These are phyloP conservation scores for Excoecaria agallocha DNA, from an alignment of 345 rosid genomes.

Conservation along the genomic window DNA sequence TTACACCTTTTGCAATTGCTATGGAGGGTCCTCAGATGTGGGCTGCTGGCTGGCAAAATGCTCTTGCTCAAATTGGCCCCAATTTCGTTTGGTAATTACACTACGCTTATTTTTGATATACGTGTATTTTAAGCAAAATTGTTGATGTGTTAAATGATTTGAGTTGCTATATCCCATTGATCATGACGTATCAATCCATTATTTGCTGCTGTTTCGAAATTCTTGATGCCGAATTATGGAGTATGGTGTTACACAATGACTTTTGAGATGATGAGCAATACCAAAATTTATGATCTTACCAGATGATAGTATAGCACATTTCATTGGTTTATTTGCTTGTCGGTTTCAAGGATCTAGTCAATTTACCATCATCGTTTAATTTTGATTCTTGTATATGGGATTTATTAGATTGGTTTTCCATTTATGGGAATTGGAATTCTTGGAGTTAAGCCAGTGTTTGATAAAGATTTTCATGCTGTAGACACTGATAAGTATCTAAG, in stretches of 20 bases:
- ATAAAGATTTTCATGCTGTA: neutral
- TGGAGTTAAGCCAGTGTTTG: neutral
- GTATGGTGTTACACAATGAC: neutral
- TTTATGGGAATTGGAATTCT: neutral
- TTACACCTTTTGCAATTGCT: slow-evolving; percentile 90
- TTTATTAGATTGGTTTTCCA: neutral
- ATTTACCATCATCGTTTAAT: too few species aligned
- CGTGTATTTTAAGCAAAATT: too few species aligned
- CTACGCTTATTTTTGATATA: neutral
- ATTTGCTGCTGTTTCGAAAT: neutral
- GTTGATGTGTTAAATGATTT: neutral
- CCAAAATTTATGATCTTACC: too few species aligned
- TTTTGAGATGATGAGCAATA: neutral
- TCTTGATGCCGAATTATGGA: too few species aligned
- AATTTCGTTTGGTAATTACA: slow-evolving; percentile 70
- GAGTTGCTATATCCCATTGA: neutral
- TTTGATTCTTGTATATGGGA: too few species aligned
- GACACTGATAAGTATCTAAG: neutral
- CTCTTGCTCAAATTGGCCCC: slow-evolving; percentile 74
- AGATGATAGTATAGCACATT: too few species aligned
- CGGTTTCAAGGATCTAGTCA: too few species aligned
- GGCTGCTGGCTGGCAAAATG: slow-evolving; percentile 87
- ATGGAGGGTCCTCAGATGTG: slow-evolving; percentile 94
- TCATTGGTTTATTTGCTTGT: neutral
- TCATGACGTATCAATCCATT: neutral